These are phyloP conservation scores for Fonsecaea pedrosoi DNA, from an alignment of 2,329 filamentous ascomycete genomes.

Conservation along the genomic window DNA sequence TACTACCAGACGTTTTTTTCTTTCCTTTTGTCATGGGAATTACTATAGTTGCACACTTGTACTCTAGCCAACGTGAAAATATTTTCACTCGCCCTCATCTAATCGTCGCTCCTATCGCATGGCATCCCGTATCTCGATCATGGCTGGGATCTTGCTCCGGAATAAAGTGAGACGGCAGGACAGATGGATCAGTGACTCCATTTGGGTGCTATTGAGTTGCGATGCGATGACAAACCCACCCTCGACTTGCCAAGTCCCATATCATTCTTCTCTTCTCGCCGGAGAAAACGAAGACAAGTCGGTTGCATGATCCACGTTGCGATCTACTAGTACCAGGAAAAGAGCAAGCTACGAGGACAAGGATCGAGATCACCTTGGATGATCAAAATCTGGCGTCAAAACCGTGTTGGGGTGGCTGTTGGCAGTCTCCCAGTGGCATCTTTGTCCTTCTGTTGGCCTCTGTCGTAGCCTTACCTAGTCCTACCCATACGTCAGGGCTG, in stretches of 20 bases:
- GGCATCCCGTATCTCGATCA: background rate
- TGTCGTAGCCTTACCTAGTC: background rate
- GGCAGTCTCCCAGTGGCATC: background rate
- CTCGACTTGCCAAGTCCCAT: background rate
- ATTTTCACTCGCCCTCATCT: background rate
- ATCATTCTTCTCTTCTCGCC: background rate
- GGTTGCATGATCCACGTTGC: background rate
- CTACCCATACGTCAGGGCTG: background rate
- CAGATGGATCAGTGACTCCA: conserved; percentile 1
- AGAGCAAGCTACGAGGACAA: background rate
- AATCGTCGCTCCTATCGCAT: background rate
- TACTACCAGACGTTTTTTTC: background rate
- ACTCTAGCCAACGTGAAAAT: background rate
- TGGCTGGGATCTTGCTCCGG: background rate
- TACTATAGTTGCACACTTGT: background rate
- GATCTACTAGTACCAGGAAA: background rate
- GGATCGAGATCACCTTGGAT: conserved; percentile 1
- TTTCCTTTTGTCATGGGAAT: background rate
- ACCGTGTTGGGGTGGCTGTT: background rate
- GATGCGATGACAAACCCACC: conserved; percentile 2
- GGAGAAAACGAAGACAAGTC: background rate
- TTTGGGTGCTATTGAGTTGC: no score
- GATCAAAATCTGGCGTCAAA: background rate
- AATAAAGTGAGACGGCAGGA: background rate
- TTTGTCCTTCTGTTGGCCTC: background rate